Conservation (phyloP, 176 grass and related monocot genomes). For the Saccharum officinarum region DNA sequence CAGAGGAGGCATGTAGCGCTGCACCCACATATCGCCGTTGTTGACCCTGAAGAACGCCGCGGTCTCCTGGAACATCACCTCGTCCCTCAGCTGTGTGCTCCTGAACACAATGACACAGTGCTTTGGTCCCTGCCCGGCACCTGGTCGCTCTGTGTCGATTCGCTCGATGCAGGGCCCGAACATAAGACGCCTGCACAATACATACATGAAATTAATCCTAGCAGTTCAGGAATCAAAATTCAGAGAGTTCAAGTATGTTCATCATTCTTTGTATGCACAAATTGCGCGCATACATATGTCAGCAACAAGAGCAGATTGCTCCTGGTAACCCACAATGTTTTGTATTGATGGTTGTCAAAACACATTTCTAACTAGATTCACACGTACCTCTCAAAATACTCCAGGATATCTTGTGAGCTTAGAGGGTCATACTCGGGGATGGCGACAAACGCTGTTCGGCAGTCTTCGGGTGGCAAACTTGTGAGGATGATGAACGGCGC, state of each 20-base stretch:
- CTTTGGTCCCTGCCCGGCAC: not conserved
- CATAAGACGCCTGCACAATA: not conserved
- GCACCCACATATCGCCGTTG: not conserved
- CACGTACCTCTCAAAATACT: not conserved
- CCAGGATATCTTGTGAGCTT: not conserved
- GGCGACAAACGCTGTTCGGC: not conserved
- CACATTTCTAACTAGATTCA: not conserved
- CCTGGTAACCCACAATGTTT: not conserved
- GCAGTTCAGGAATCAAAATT: not conserved
- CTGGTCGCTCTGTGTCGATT: not conserved
- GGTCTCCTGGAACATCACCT: not conserved
- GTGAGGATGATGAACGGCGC: not conserved
- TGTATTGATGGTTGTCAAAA: not conserved
- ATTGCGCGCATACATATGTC: not conserved
- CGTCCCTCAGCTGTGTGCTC: not conserved
- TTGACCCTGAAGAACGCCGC: not conserved
- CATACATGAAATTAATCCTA: not conserved
- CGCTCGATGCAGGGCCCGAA: not conserved
- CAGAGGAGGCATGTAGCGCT: not conserved
- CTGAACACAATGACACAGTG: constrained; percentile 19
- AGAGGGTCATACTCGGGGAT: not conserved
- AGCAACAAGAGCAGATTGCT: not conserved
- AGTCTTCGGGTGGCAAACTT: constrained; percentile 8
- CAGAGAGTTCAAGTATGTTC: not conserved
- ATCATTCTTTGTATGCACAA: not conserved